Percentiles rank a stretch among this genome's conserved stretches.
phyloP scores from a whole-genome alignment of 2,329 filamentous ascomycete species.

The Trichoderma cornu-damae region DNA sequence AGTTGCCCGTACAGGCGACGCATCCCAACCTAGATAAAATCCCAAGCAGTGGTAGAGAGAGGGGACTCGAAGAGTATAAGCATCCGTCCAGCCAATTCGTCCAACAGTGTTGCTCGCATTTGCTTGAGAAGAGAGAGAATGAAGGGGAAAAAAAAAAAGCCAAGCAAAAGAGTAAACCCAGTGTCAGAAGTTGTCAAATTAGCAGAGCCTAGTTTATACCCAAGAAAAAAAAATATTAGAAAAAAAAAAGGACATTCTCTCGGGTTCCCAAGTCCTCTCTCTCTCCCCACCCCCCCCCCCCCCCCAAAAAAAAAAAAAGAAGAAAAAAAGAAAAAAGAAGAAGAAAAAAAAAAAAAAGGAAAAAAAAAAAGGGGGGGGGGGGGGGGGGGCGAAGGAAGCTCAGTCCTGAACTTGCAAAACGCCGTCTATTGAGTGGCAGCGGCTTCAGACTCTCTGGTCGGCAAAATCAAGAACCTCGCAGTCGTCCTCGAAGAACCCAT shows the following conservation, averaged over 20 bases:
- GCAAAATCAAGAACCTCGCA: conserved; percentile 90
- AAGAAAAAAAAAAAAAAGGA: too few species aligned
- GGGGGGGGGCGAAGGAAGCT: neutral
- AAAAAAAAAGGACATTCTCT: neutral
- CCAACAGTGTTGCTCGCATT: conserved; percentile 18
- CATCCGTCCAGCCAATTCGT: conserved; percentile 17
- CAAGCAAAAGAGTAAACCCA: conserved; percentile 17
- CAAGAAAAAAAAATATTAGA: neutral
- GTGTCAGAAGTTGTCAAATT: conserved; percentile 20
- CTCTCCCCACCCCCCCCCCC: too few species aligned
- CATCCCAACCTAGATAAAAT: conserved; percentile 29
- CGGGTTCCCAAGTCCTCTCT: conserved; percentile 5
- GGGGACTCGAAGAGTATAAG: conserved; percentile 18
- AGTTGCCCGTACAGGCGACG: conserved; percentile 24
- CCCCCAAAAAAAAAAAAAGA: neutral
- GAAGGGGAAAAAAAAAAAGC: neutral
- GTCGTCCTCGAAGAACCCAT: conserved; percentile 87
- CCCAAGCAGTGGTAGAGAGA: conserved; percentile 18
- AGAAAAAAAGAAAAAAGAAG: neutral
- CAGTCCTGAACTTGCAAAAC: neutral
- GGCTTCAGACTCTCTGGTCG: conserved; percentile 56
- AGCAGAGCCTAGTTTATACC: conserved; percentile 22
- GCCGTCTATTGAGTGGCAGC: neutral
- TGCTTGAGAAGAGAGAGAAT: neutral
- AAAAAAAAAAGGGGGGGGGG: too few species aligned